Evolutionary conservation across 202 grass and related monocot genomes (phyloP), one percentile per base, ranked within the genome.

Genomic region (Setaria italica): DNA sequence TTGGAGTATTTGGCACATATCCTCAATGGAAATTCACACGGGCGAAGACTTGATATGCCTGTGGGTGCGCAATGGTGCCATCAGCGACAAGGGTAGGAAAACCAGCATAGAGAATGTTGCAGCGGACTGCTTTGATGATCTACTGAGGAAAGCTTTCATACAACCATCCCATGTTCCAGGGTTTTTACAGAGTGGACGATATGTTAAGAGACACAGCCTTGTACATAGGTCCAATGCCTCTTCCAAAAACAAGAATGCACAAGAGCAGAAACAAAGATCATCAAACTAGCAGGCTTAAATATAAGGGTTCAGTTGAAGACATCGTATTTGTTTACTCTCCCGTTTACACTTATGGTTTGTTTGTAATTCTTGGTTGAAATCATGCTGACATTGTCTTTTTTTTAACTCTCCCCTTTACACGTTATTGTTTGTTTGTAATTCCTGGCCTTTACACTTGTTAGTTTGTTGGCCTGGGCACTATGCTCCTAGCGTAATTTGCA

Each of bases 71-170:
- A 49, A 66, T 11, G 45, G 77, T 79, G 15, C 32, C 8, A 32
- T 64, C 58, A 49, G 57, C 1, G 15, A 64, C 25, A 79, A 64
- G 2, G 15, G 42, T 64, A 33, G 42, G 8, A 64, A 6, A 64
- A 78, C 21, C 7, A 78, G 58, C n/a, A 30, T 33, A 48, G 76
- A 78, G 58, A 64, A 78, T 64, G 14, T 49, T 47, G 59, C 58
- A 33, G 59, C 14, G 5, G 59, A 79, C 25, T 79, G 9, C 15
- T 79, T 64, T 49, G 76, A 79, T 65, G 59, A 79, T 35, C 43
- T 79, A 11, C 21, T 65, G 25, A 79, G 59, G 58, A 51, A 72
- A 50, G 70, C 70, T 30, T 72, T 72, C 70, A 51, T 72, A 72
- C 70, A 72, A 50, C 70, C 70, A 72, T 32, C 47, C 46, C 42